Base-by-base conservation (phyloP, 352 stramenopile genomes). In the Globisporangium megalacanthum region DNA sequence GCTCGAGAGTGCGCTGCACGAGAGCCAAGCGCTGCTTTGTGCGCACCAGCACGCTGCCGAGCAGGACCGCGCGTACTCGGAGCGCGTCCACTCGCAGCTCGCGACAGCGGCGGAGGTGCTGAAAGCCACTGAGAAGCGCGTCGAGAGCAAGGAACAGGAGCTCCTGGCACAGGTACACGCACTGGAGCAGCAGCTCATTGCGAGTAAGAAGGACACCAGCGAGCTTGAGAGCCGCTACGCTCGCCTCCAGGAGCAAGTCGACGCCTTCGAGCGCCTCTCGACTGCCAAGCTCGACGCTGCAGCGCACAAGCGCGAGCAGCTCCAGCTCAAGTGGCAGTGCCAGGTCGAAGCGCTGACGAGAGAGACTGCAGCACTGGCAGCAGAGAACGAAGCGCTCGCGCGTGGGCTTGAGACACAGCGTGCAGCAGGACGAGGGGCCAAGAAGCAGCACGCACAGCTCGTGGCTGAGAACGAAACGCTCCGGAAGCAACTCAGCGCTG, bases 31-130 rank as follows among this genome's bases (percentile, higher is more conserved):
- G 36, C 54, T 57, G 22, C 39, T 79, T 6, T 36, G 25, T 13
- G 19, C 36, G 15, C 60, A 76, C 47, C 58, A 50, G 2, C 60
- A 76, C 7, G 42, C 56, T 4, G 56, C 52, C 0, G 37, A 56
- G 35, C 75, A 83, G 48, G 79, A 87, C 50, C 69, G 73, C 45
- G 69, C 81, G 57, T 87, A 89, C 53, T 75, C 71, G 8, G 61
- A 79, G 31, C 62, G 75, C 35, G 72, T 88, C 22, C 79, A 87
- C 54, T 52, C 49, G n/a, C 81, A 91, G 54, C 70, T 91, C 8
- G 65, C 64, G 36, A 86, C 77, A 0, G 73, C 75, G 1, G 71
- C 81, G 2, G 69, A 87, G 35, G 50, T 91, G 53, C 69, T 91
- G 11, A 79, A 82, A 35, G 57, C 77, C 9, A 79, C 68, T 5